Evolutionary conservation across 441 rosid species (phyloP).

Genomic region (Pelargonium fulgidum): DNA sequence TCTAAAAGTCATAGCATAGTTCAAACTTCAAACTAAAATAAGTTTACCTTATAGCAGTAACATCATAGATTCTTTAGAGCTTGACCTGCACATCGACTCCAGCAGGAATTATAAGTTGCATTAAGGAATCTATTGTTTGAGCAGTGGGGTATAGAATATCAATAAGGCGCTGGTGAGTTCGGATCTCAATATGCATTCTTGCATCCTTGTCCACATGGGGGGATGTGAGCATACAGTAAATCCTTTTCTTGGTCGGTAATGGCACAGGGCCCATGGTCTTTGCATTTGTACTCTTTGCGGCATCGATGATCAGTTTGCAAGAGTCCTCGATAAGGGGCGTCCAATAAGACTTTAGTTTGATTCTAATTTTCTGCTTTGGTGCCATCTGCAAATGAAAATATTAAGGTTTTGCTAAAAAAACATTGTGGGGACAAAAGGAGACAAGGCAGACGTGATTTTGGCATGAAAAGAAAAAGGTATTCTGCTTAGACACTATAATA

Average conservation of each 20-base stretch:
- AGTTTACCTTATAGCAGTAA: too few species aligned
- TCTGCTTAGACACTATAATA: too few species aligned
- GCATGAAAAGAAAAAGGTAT: too few species aligned
- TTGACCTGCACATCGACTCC: conserved; percentile 23
- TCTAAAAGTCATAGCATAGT: too few species aligned
- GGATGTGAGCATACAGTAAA: conserved; percentile 91
- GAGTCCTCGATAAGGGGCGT: conserved; percentile 89
- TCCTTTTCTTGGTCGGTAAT: conserved; percentile 79
- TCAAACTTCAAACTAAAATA: too few species aligned
- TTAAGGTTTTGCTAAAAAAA: not conserved
- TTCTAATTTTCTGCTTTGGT: conserved; percentile 96
- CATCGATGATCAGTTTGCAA: conserved; percentile 92
- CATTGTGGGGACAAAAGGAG: not conserved
- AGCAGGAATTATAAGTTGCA: conserved; percentile 23
- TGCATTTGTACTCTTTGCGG: conserved; percentile 77
- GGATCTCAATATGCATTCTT: conserved; percentile 87
- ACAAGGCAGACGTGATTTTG: not conserved
- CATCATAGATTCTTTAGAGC: conserved; percentile 14
- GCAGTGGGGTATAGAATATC: conserved; percentile 95
- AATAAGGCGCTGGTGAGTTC: conserved; percentile 90
- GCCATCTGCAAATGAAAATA: conserved; percentile 45
- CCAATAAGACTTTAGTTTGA: conserved; percentile 90
- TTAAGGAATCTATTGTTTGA: conserved; percentile 24
- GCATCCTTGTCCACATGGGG: conserved; percentile 99
- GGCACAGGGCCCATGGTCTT: conserved; percentile 97